Evolutionary conservation across 2,329 filamentous ascomycete genomes (phyloP), one percentile per base, ranked within the genome.

Genomic region (Fusarium denticulatum): DNA sequence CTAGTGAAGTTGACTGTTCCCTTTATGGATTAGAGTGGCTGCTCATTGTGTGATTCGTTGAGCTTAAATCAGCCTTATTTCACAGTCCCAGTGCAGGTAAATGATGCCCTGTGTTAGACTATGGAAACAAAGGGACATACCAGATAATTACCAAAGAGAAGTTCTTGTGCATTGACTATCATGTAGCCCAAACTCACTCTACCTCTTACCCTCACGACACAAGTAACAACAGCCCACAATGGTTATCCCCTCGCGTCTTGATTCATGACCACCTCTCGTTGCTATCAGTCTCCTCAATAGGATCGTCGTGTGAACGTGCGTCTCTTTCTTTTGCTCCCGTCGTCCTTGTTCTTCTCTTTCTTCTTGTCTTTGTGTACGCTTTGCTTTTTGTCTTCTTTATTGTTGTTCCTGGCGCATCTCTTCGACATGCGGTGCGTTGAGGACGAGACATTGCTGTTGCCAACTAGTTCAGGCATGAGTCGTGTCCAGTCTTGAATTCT

Each of bases 401-500:
- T 57, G 14, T 26, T 39, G 42, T 45, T 71, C 15, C 58, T 37
- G 13, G 22, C 32, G n/a, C 30, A 24, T 10, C 28, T 37, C 39
- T 47, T 47, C 15, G 34, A 30, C 24, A 49, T 32, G n/a, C 20
- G 32, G 8, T 42, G 15, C 11, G 13, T 18, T 24, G 11, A n/a
- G 14, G 15, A 24, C 47, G 26, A n/a, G 22, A 22, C 18, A 24
- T 8, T 22, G 15, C 30, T 45, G 14, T 39, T 43, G 7, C 40
- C 46, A 10, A 60, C 40, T 37, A 75, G 47, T 28, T 63, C 58
- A 7, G 59, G 62, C 66, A 75, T 69, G 15, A 66, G 50, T n/a
- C 57, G 64, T 13, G 62, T 42, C 73, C 73, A 75, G 47, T 74
- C 73, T 30, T 57, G 45, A 22, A 74, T 52, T 34, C 64, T 61